Percentiles rank a stretch among this genome's conserved stretches.
phyloP scores from a whole-genome alignment of 2,329 filamentous ascomycete genomes.

The Teratosphaeria nubilosa region DNA sequence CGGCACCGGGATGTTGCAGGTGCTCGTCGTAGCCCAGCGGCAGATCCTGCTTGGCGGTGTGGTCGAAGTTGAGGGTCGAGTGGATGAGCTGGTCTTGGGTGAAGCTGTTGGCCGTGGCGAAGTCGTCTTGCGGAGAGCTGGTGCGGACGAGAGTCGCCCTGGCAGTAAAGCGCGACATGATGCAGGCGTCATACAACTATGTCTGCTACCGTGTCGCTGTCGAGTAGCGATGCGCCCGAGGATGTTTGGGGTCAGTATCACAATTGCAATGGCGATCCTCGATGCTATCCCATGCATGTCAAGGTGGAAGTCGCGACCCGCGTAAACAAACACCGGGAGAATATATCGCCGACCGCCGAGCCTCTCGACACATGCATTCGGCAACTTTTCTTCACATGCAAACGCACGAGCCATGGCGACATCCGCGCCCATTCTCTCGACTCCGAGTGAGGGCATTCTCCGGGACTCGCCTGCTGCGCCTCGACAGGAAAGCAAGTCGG shows the following conservation, averaged over 20 bases:
- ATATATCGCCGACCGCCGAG: not conserved
- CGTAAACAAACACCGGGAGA: not conserved
- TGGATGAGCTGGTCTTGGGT: constrained; percentile 8
- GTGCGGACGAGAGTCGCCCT: constrained; percentile 3
- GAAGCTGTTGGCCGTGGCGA: constrained; percentile 8
- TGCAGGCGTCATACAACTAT: not conserved
- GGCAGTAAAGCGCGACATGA: not conserved
- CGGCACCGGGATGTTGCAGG: constrained; percentile 2
- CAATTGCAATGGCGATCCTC: not conserved
- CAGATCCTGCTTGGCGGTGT: constrained; percentile 1
- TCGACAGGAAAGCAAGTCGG: constrained; percentile 28
- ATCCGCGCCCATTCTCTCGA: constrained; percentile 49
- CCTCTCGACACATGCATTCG: not conserved
- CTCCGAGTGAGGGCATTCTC: constrained; percentile 52
- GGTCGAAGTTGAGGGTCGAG: constrained; percentile 10
- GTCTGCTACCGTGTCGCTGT: constrained; percentile 2
- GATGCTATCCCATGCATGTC: not conserved
- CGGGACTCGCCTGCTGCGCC: constrained; percentile 39
- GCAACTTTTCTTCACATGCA: not conserved
- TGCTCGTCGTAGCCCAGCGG: constrained; percentile 13
- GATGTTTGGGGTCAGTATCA: not conserved
- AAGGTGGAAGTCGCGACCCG: not conserved
- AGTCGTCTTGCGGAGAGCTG: constrained; percentile 6
- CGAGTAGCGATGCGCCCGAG: constrained; percentile 1
- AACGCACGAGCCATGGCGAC: constrained; percentile 1